These are phyloP conservation scores for Chlorella sorokiniana DNA, from an alignment of 139 green algal genomes.

Conservation along the genomic window DNA sequence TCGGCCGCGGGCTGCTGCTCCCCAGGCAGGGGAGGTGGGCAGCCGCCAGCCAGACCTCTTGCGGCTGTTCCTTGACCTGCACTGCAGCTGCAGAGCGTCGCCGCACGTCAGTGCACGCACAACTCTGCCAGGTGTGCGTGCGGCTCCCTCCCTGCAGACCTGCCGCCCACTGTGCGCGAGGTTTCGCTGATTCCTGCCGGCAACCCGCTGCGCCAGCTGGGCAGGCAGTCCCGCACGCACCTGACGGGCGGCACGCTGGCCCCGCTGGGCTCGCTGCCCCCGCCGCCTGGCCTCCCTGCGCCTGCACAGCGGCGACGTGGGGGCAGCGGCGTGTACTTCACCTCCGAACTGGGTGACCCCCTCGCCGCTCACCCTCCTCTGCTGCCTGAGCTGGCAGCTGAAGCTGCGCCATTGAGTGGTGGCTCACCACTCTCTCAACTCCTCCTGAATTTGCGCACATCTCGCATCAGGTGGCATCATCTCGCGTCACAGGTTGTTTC, in stretches of 20 bases:
- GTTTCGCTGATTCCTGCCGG: neutral
- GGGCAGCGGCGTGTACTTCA: neutral
- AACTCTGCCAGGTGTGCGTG: neutral
- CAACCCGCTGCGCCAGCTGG: slow-evolving; percentile 1
- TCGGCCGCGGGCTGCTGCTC: no score
- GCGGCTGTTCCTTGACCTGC: neutral
- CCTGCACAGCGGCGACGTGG: neutral
- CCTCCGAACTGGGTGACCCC: neutral
- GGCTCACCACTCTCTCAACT: no score
- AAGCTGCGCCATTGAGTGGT: no score
- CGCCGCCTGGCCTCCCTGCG: neutral
- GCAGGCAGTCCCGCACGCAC: neutral
- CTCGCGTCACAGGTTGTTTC: neutral
- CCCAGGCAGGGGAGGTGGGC: neutral
- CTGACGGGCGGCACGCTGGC: neutral
- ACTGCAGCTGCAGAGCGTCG: neutral
- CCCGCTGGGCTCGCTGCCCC: neutral
- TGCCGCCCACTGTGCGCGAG: neutral
- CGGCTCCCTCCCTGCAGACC: neutral
- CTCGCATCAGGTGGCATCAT: no score
- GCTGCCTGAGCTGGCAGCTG: no score
- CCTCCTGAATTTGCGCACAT: no score
- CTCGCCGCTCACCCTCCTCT: no score
- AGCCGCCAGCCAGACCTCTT: neutral
- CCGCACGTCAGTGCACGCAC: neutral